Evolutionary conservation across 2,329 filamentous ascomycete genomes (phyloP), one percentile per base, ranked within the genome.

Genomic region (Phyllosticta citribraziliensis): DNA sequence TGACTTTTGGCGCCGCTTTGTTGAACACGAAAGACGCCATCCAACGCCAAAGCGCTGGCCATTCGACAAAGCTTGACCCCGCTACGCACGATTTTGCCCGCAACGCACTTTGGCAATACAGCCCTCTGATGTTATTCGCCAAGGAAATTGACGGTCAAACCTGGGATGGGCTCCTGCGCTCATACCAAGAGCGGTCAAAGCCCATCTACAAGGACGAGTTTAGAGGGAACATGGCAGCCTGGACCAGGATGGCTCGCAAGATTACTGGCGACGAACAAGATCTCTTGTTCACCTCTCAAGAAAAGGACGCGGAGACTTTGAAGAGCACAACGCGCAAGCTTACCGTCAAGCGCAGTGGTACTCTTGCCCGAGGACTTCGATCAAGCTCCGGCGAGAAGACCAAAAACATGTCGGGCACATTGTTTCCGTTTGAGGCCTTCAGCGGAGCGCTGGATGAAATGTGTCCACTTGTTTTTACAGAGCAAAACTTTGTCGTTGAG

Each of bases 401-500:
- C 58, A 76, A 71, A 62, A 78, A 81, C 58, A 76, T 83, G 55
- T 85, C 87, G 66, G 85, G 84, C 59, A 84, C 85, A 67, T 82
- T 88, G 62, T 81, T 88, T 66, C 85, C 89, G 0, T 93, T 86
- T 67, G 91, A 96, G 73, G 85, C 90, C 2, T 96, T 97, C 73
- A 81, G 84, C 0, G 86, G 86, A 47, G 85, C 90, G 12, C 76
- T 97, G 64, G 88, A 94, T 62, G 91, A 97, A 68, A 84, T 94
- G 65, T 77, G 92, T 53, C 89, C 88, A 5, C 81, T 96, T 61
- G 86, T 97, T 62, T 87, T 91, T 67, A 92, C 93, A 72, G 94
- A 99, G 75, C 93, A 99, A 72, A 97, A 97, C 71, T 99, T 97
- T 70, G 80, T 97, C 56, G 86, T 96, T n/a, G 91, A 96, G 67